These are phyloP conservation scores for Bolboschoenus planiculmis DNA, from an alignment of 176 grass and related monocot species.

Conservation along the genomic window DNA sequence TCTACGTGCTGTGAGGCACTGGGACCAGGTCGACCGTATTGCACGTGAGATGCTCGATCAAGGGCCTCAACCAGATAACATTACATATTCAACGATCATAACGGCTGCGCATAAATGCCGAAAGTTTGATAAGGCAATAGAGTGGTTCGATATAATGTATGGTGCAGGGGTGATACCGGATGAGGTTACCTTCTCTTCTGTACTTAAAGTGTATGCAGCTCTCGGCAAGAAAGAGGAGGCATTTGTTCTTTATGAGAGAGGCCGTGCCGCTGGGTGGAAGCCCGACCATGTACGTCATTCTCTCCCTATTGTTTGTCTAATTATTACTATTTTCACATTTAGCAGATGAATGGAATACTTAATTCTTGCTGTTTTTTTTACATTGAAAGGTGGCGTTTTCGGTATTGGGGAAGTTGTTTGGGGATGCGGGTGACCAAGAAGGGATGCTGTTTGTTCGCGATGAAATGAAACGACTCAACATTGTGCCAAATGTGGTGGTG, in stretches of 20 bases:
- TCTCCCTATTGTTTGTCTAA: background rate
- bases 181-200: slow-evolving; percentile 80
- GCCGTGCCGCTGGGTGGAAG: slow-evolving; percentile 54
- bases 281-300: slow-evolving; percentile 49
- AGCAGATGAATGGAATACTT: background rate
- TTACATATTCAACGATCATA: slow-evolving; percentile 93
- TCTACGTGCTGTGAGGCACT: slow-evolving; percentile 48
- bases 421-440: slow-evolving; percentile 69
- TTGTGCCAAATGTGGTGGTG: slow-evolving; percentile 77
- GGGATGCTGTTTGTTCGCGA: slow-evolving; percentile 62
- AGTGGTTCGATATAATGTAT: slow-evolving; percentile 91
- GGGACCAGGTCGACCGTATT: slow-evolving; percentile 50
- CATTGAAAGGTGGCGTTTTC: slow-evolving; percentile 39
- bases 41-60: slow-evolving; percentile 55
- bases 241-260: slow-evolving; percentile 68
- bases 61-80: slow-evolving; percentile 62
- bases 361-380: background rate
- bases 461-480: slow-evolving; percentile 56
- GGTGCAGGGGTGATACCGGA: slow-evolving; percentile 54
- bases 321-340: background rate
- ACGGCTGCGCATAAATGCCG: slow-evolving; percentile 57
- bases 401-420: slow-evolving; percentile 80
- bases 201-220: slow-evolving; percentile 67
- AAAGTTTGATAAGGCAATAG: slow-evolving; percentile 56
- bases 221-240: slow-evolving; percentile 66